Evolutionary conservation across 768 basidiomycete genomes (phyloP), one percentile per base, ranked within the genome.

Genomic region (Podaxis sp.): DNA sequence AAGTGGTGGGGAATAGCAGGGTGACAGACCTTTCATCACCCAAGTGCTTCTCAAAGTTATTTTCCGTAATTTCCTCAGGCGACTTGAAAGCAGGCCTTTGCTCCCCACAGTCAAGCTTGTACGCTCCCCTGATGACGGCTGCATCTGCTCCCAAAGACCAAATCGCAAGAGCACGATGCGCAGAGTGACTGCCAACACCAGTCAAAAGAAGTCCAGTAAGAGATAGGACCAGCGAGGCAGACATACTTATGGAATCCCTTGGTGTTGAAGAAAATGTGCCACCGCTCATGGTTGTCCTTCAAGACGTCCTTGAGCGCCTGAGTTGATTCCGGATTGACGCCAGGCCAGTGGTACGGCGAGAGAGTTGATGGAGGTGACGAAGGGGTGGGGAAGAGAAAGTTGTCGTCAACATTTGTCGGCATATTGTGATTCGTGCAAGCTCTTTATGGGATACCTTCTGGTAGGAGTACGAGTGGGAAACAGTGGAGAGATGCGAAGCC

Each of bases 111-210:
- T 82, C 79, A 38, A 65, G 66, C 36, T 77, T 65, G 66, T 81
- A 82, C 5, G 72, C 78, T 8, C 74, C 74, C 33, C 70, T 60
- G 13, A 84, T 74, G 24, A 78, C 69, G 26, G 71, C 64, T 1
- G 68, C 71, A 64, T 78, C 73, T 0, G 82, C 88, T 1, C 89
- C 90, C 11, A 92, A 71, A 0, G 79, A 77, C 77, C 85, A 90
- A 2, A 86, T 78, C 5, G 87, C 85, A 26, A 88, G 71, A 19
- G 83, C 65, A 26, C 83, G 84, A 65, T 90, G 87, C 3, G 83
- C 75, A 38, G 81, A 73, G 73, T 90, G 89, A 65, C 74, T 79
- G 56, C 5, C 11, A 22, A 72, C 48, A 67, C 75, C 71, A 73
- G 74, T 66, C 74, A 74, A 65, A 73, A 73, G 1, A 68, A 30